Conservation (phyloP, 1,284 basidiomycete genomes). For the Tilletia walkeri region DNA sequence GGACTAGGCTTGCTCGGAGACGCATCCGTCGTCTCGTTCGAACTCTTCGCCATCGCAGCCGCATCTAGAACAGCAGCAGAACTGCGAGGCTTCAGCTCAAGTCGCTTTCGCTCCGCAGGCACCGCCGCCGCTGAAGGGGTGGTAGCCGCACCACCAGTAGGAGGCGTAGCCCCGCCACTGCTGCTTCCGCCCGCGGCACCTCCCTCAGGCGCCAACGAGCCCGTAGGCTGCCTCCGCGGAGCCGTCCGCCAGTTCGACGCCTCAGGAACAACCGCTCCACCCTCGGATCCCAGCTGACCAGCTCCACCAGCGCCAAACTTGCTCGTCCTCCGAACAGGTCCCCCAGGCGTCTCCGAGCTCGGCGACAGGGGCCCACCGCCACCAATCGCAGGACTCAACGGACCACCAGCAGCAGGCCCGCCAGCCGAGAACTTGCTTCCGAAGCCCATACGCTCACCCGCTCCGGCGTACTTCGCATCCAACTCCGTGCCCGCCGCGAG, state of each 20-base stretch:
- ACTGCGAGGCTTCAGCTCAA: conserved; percentile 52
- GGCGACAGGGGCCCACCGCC: conserved; percentile 29
- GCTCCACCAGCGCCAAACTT: conserved; percentile 14
- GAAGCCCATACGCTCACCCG: conserved; percentile 49
- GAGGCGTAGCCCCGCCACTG: conserved; percentile 9
- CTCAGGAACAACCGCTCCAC: conserved; percentile 20
- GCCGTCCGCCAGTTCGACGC: conserved; percentile 36
- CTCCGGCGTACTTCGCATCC: conserved; percentile 41
- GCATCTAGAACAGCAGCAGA: conserved; percentile 59
- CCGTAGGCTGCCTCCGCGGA: conserved; percentile 31
- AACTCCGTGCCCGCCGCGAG: conserved; percentile 33
- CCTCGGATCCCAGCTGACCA: conserved; percentile 16
- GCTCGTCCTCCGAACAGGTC: conserved; percentile 4
- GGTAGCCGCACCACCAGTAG: conserved; percentile 21
- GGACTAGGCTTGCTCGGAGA: conserved; percentile 61
- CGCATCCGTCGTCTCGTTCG: not conserved
- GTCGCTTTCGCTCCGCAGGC: conserved; percentile 49
- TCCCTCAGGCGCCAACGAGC: conserved; percentile 21
- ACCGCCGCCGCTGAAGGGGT: conserved; percentile 25
- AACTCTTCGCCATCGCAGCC: conserved; percentile 62
- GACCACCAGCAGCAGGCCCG: not conserved
- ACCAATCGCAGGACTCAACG: conserved; percentile 18
- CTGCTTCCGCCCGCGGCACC: conserved; percentile 17
- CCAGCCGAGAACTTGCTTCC: conserved; percentile 44
- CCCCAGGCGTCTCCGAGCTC: conserved; percentile 19